A percentile compares a stretch with the other conserved stretches of the same genome.
phyloP scores from a whole-genome alignment of 345 rosid species.

The Corchorus capsularis region DNA sequence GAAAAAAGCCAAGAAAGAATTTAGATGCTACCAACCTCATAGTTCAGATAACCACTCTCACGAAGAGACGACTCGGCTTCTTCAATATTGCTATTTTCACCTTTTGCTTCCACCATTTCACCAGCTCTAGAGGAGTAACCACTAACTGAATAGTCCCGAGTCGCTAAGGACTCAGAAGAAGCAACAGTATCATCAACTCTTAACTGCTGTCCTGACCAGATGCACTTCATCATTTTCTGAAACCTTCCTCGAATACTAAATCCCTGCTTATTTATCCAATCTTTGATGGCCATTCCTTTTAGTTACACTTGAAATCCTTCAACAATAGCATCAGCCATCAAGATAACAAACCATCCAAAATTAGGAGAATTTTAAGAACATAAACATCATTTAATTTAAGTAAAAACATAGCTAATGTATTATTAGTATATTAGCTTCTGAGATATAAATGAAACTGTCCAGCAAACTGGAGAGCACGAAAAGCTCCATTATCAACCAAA shows the following conservation, averaged over 20 bases:
- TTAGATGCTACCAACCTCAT: slow-evolving; percentile 49
- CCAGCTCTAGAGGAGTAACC: slow-evolving; percentile 69
- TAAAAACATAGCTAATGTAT: not conserved
- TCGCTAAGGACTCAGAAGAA: slow-evolving; percentile 79
- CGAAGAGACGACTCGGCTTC: slow-evolving; percentile 84
- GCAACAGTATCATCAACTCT: slow-evolving; percentile 47
- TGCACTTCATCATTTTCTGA: slow-evolving; percentile 73
- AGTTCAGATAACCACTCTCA: slow-evolving; percentile 77
- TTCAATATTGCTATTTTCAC: slow-evolving; percentile 72
- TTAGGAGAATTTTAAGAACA: slow-evolving; percentile 21
- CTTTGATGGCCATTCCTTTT: slow-evolving; percentile 47
- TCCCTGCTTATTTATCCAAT: slow-evolving; percentile 43
- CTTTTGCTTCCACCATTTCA: slow-evolving; percentile 56
- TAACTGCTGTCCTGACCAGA: slow-evolving; percentile 56
- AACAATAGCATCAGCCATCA: slow-evolving; percentile 21
- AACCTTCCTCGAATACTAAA: slow-evolving; percentile 37
- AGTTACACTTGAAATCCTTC: slow-evolving; percentile 38
- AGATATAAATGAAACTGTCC: slow-evolving; percentile 7
- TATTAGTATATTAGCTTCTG: not conserved
- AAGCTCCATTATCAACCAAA: not conserved
- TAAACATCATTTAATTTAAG: slow-evolving; percentile 5
- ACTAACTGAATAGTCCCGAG: slow-evolving; percentile 74
- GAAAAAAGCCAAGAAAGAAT: not conserved
- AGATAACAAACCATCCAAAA: slow-evolving; percentile 18
- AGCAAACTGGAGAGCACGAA: not conserved